Base-by-base conservation (phyloP, 225 moss, liverwort and hornwort genomes). In the Neckera pumila region DNA sequence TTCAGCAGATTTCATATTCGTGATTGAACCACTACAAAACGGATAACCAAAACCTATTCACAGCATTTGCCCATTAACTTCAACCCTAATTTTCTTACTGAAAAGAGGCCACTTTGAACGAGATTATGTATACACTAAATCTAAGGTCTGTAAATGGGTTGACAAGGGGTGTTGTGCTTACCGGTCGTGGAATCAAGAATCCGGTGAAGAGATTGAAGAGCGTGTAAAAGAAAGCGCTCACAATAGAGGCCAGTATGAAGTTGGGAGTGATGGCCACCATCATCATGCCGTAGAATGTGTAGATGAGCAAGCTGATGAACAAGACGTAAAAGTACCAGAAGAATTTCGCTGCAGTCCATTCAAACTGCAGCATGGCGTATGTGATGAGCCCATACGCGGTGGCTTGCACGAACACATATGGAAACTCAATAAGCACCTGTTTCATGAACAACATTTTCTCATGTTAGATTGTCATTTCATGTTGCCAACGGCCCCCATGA, bases 211-310 rank as follows among this genome's bases (percentile, higher is more conserved):
- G 94, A 84, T 95, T 95, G 87, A 93, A 95, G 69, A 95, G 91
- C 59, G 92, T 92, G 84, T 93, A 93, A 89, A 95, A 95, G 89
- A 93, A 93, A 30, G 94, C 79, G 88, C 92, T 92, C 45, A 88
- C 91, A 16, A 95, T 93, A 3, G 93, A 89, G 57, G 94, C 94
- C 51, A 95, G 81, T 53, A 93, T 90, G 90, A 92, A 91, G 87
- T 92, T 95, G 84, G 94, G 94, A 61, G 94, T 95, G 83, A 95
- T 17, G 81, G 94, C 93, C 88, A 95, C 94, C 93, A 93, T 95
- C 94, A 95, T 95, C 94, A 95, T 95, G 87, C 94, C 93, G 19
- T 95, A 95, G 84, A 87, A 93, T 16, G 95, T 93, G 90, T 91
- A 95, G 73, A 75, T 82, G 28, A 95, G 87, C 90, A 95, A 88